Conservation (phyloP, 805 yeast species). For the Wickerhamomyces xylosicus region DNA sequence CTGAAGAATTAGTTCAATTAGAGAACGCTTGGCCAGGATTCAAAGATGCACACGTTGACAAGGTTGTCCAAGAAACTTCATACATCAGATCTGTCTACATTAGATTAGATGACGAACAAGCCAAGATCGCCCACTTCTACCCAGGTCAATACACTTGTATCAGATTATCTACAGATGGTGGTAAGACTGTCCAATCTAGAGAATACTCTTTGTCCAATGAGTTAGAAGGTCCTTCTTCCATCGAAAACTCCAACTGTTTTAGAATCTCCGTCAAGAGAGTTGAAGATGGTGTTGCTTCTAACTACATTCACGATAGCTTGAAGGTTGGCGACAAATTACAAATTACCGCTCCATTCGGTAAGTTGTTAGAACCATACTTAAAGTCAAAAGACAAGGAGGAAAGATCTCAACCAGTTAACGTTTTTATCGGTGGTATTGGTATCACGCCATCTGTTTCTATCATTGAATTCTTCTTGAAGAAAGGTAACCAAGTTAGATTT, state of each 20-base stretch:
- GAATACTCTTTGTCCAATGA: slow-evolving; percentile 47
- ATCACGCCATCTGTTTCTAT: slow-evolving; percentile 55
- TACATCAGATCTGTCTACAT: slow-evolving; percentile 44
- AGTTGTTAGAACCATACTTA: slow-evolving; percentile 25
- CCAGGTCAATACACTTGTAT: slow-evolving; percentile 32
- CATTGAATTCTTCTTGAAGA: slow-evolving; percentile 23
- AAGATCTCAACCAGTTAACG: slow-evolving; percentile 22
- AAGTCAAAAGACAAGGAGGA: slow-evolving; percentile 15
- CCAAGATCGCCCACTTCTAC: slow-evolving; percentile 22
- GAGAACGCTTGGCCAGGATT: slow-evolving; percentile 47
- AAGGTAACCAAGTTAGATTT: slow-evolving; percentile 9
- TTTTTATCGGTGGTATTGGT: slow-evolving; percentile 58
- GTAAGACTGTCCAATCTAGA: slow-evolving; percentile 35
- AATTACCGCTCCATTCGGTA: slow-evolving; percentile 53
- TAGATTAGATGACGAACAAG: slow-evolving; percentile 34
- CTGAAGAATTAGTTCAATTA: slow-evolving; percentile 15
- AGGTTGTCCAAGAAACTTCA: slow-evolving; percentile 31
- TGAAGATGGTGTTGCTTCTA: slow-evolving; percentile 39
- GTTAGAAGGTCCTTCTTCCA: too few species aligned
- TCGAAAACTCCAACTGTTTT: slow-evolving; percentile 25
- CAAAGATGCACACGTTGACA: slow-evolving; percentile 37
- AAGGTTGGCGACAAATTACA: slow-evolving; percentile 36
- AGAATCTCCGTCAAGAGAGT: slow-evolving; percentile 49
- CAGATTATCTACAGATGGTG: slow-evolving; percentile 25
- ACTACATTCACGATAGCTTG: slow-evolving; percentile 35